Evolutionary conservation across 306 rosid species (phyloP), one percentile per base, ranked within the genome.

Genomic region (Nissolia schottii): DNA sequence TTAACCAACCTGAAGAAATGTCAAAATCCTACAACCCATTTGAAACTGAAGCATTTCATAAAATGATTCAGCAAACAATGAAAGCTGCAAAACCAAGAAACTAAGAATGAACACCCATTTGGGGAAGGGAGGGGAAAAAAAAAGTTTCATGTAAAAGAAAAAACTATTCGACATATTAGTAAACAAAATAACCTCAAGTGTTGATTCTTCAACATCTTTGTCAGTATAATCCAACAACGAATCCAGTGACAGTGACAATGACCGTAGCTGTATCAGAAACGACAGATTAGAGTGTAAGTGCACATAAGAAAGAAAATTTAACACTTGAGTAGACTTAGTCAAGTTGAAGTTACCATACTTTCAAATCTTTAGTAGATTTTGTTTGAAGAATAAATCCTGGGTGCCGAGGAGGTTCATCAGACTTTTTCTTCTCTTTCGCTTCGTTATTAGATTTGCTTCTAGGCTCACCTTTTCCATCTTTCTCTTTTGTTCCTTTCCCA

Each of bases 1-100:
- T 66, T 32, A 60, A 83, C 92, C 49, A 76, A 89, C 99, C 99
- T 91, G 96, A 57, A 95, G 90, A 85, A 95, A 91, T 73, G 90
- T 60, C 66, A 95, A 82, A 73, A 95, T 81, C 46, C 85, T 86
- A 80, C 79, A 71, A 54, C 99, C 99, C 97, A 95, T 89, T 85
- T 88, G 96, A 85, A 82, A 92, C 81, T 95, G 99, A 83, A 95
- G 90, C 99, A 91, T 95, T 88, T 95, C 99, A 87, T 86, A 79
- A 24, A 91, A 81, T n/a, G 97, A 79, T 77, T 95, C 99, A 3
- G 96, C 96, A 85, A 95, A 91, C 77, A 95, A 80, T 37, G 97
- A 95, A 70, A 95, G 85, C 97, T 91, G 88, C 85, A 82, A 67
- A 63, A 78, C 69, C 73, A 70, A 66, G 64, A 56, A 49, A 59